phyloP scores from a whole-genome alignment of 345 rosid species.

The Syzygium oleosum region DNA sequence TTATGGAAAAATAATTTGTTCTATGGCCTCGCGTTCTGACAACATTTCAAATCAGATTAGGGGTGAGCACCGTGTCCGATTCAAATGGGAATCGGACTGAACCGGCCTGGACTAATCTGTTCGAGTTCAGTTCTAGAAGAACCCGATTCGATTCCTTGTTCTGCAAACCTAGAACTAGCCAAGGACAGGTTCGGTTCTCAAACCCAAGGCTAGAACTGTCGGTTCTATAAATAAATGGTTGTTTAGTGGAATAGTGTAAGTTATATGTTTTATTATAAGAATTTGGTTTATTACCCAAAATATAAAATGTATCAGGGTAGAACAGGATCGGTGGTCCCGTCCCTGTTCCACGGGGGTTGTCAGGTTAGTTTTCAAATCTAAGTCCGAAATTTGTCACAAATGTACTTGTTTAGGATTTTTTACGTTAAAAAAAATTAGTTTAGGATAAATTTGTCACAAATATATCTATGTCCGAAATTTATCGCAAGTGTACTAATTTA shows the following conservation, averaged over 20 bases:
- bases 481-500: no score
- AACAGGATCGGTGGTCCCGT: not conserved
- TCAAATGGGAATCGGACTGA: not conserved
- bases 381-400: not conserved
- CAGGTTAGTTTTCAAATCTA: not conserved
- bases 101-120: not conserved
- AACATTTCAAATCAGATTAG: not conserved
- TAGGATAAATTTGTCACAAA: no score
- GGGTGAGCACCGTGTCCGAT: not conserved
- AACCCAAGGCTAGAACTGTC: not conserved
- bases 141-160: not conserved
- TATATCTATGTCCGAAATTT: no score
- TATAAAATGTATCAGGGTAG: not conserved
- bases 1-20: not conserved
- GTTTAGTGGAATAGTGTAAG: not conserved
- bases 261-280: not conserved
- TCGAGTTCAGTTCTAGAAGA: accelerated
- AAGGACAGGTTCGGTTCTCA: not conserved
- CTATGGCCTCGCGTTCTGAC: not conserved
- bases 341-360: not conserved
- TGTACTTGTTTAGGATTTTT: no score
- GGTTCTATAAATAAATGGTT: not conserved
- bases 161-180: not conserved
- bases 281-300: not conserved
- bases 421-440: no score